Evolutionary conservation across 805 yeast genomes (phyloP), one percentile per base, ranked within the genome.

Genomic region (Candida pseudoglaebosa): DNA sequence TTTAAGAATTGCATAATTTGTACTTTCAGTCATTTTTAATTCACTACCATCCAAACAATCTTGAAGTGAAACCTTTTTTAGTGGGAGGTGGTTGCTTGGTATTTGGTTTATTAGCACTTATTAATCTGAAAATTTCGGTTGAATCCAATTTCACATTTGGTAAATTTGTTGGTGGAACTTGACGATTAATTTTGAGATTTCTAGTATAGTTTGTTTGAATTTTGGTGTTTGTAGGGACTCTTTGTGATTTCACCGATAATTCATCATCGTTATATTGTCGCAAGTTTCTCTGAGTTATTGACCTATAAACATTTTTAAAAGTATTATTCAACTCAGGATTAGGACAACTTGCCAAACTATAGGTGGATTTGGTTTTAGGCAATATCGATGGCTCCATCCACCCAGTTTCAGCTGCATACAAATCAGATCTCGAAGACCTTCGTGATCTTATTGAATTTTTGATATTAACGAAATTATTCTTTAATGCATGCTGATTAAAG

Each of bases 351-450:
- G 47, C 40, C 28, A 61, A 43, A 39, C 58, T 54, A 36, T 55
- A 51, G 18, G 42, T 48, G 12, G 63, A 57, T 42, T 59, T 44
- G 8, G 61, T 46, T 33, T 53, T 54, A 2, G 54, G 41, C 4
- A 47, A 29, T 17, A 31, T 32, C 12, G 38, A 42, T 3, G 78
- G 72, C 38, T 74, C 79, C 78, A 75, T 73, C 80, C 80, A 75
- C 39, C 66, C 70, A 14, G 70, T 62, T 31, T 71, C 77, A 10
- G 70, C 56, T 2, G 61, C 53, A 47, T 73, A 67, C 30, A 70
- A 49, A 22, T 68, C 73, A 47, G 71, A 66, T 29, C 57, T 49
- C 4, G 72, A 63, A 4, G 71, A 65, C 37, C 65, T 47, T 17
- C 70, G 43, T 3, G 71, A 65, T 19, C 61, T 50, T 10, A 32